phyloP scores from a whole-genome alignment of 352 stramenopile genomes.

The Stramenopiles sp. region DNA sequence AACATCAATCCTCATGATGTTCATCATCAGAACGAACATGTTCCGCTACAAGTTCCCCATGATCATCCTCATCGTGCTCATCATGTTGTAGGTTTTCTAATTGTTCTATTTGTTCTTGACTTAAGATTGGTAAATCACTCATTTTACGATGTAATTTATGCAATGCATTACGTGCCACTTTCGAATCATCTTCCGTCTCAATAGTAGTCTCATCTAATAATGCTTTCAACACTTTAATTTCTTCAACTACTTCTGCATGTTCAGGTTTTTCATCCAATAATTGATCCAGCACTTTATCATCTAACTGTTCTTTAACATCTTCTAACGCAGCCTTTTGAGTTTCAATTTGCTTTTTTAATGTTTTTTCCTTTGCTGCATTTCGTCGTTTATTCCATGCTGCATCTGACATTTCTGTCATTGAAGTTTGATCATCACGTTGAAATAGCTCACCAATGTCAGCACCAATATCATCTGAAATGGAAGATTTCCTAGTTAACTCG shows the following conservation, averaged over 20 bases:
- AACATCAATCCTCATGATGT: no score
- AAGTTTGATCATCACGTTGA: not conserved
- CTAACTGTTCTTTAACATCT: not conserved
- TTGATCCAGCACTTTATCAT: not conserved
- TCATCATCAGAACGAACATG: no score
- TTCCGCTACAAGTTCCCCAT: no score
- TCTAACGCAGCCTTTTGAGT: not conserved
- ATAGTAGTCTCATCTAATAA: not conserved
- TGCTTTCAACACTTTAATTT: not conserved
- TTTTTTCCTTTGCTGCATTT: not conserved
- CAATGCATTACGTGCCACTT: not conserved
- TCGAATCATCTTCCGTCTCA: not conserved
- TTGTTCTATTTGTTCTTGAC: not conserved
- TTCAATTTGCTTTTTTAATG: not conserved
- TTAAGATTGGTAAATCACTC: not conserved
- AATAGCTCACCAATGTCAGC: not conserved
- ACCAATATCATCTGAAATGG: not conserved
- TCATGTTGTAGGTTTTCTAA: no score
- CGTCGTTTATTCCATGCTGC: not conserved
- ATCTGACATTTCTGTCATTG: not conserved
- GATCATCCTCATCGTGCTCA: no score
- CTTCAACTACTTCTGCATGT: not conserved
- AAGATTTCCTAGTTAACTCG: not conserved
- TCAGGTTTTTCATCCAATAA: not conserved
- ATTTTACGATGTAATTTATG: not conserved